These are phyloP conservation scores for Moesziomyces sp. DNA, from an alignment of 1,284 basidiomycete genomes.

Conservation along the genomic window DNA sequence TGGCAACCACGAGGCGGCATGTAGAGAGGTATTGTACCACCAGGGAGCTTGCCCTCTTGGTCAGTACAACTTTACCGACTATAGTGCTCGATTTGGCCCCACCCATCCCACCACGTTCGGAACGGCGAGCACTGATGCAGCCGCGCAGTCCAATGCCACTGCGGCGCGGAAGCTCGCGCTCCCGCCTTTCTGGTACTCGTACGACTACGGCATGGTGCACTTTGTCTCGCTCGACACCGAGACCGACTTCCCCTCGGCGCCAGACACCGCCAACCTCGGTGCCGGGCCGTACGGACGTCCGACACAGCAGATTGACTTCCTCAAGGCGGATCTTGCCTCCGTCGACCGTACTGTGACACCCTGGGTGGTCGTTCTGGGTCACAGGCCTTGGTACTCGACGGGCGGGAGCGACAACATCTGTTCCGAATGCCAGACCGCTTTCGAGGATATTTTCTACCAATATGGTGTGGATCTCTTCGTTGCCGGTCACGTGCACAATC, in stretches of 20 bases:
- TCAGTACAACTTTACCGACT: conserved; percentile 57
- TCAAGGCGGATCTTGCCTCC: conserved; percentile 65
- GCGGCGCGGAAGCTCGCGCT: conserved; percentile 16
- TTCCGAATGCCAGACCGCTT: conserved; percentile 65
- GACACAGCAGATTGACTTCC: conserved; percentile 45
- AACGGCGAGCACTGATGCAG: conserved; percentile 10
- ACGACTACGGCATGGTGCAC: conserved; percentile 54
- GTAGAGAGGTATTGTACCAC: background rate
- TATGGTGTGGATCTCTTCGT: conserved; percentile 66
- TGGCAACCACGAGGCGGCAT: conserved; percentile 58
- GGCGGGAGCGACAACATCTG: conserved; percentile 46
- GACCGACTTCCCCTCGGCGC: conserved; percentile 50
- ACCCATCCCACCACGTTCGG: conserved; percentile 47
- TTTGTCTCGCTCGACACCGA: conserved; percentile 58
- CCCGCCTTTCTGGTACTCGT: conserved; percentile 51
- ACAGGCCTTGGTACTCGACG: conserved; percentile 63
- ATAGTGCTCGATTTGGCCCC: conserved; percentile 24
- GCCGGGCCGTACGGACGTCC: conserved; percentile 26
- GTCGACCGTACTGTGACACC: conserved; percentile 68
- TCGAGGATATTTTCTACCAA: conserved; percentile 66
- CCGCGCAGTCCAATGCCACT: conserved; percentile 13
- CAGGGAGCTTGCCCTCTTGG: conserved; percentile 39
- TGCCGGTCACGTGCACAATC: conserved; percentile 68
- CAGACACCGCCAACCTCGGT: conserved; percentile 44
- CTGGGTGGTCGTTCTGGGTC: conserved; percentile 68